Evolutionary conservation across 176 grass and related monocot genomes (phyloP).

Genomic region (Miscanthus lutarioriparius): DNA sequence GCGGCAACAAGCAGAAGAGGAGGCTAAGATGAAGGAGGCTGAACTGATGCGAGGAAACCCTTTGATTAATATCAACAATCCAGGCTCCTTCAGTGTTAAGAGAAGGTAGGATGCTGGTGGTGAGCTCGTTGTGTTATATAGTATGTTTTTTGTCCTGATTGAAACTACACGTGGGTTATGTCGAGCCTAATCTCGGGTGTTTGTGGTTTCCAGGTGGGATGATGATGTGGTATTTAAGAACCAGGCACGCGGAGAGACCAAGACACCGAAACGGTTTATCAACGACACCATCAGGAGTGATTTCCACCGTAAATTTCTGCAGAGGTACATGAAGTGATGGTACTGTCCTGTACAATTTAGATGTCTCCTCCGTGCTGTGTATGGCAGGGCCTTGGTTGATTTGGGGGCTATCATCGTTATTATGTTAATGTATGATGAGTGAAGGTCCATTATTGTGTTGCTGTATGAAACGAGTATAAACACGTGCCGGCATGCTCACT

Average conservation of each 20-base stretch:
- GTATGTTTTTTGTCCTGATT: too few relatives aligned
- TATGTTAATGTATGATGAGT: too few relatives aligned
- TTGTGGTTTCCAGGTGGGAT: conserved; percentile 95
- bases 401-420: too few relatives aligned
- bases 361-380: too few relatives aligned
- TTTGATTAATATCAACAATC: conserved; percentile 78
- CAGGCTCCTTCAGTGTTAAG: conserved; percentile 83
- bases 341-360: too few relatives aligned
- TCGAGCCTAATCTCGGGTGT: too few relatives aligned
- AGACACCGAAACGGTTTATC: conserved; percentile 86
- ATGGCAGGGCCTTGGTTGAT: too few relatives aligned
- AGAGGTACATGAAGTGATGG: conserved; percentile 37
- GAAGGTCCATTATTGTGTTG: too few relatives aligned
- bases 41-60: conserved; percentile 89
- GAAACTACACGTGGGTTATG: too few relatives aligned
- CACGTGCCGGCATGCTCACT: too few relatives aligned
- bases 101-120: conserved; percentile 67
- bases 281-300: conserved; percentile 97
- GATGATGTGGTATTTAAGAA: conserved; percentile 95
- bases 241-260: conserved; percentile 81
- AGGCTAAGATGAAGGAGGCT: conserved; percentile 79
- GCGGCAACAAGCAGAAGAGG: conserved; percentile 73
- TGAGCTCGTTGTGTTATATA: not conserved
- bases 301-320: conserved; percentile 93
- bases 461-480: too few relatives aligned